phyloP scores from a whole-genome alignment of 768 basidiomycete species.

The Xanthoconium purpureum region DNA sequence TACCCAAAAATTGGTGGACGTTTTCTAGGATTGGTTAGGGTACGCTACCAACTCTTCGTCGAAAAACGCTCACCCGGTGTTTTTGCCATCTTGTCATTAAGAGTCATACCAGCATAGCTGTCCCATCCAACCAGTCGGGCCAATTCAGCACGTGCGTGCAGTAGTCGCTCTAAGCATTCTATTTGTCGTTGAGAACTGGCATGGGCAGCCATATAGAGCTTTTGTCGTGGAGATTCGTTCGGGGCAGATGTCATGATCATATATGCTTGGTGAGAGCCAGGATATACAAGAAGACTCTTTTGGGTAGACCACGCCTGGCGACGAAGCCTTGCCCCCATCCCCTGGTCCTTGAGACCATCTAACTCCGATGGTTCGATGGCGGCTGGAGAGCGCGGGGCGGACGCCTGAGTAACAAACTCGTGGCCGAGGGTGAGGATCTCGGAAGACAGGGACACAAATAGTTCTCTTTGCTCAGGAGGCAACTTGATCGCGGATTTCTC shows the following conservation, averaged over 20 bases:
- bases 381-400: slow-evolving; percentile 61
- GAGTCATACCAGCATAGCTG: slow-evolving; percentile 83
- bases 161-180: slow-evolving; percentile 68
- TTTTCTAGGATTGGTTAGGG: slow-evolving; percentile 52
- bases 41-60: neutral
- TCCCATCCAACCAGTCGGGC: slow-evolving; percentile 81
- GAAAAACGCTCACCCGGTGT: slow-evolving; percentile 61
- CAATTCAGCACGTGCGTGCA: slow-evolving; percentile 76
- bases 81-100: slow-evolving; percentile 97
- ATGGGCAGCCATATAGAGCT: slow-evolving; percentile 81
- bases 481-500: slow-evolving; percentile 95
- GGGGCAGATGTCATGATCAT: slow-evolving; percentile 92
- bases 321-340: slow-evolving; percentile 70
- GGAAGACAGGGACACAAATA: slow-evolving; percentile 87
- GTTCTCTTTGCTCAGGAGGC: slow-evolving; percentile 68
- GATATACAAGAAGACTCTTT: slow-evolving; percentile 75
- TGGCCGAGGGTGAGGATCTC: slow-evolving; percentile 86
- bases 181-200: slow-evolving; percentile 74
- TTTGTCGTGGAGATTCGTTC: slow-evolving; percentile 74
- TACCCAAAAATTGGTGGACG: slow-evolving; percentile 80
- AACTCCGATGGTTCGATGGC: slow-evolving; percentile 67
- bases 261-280: slow-evolving; percentile 85
- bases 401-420: slow-evolving; percentile 72
- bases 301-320: slow-evolving; percentile 76
- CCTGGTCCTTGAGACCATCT: slow-evolving; percentile 69